phyloP scores from a whole-genome alignment of 2,329 filamentous ascomycete species.

The Scopulariopsis brevicaulis region DNA sequence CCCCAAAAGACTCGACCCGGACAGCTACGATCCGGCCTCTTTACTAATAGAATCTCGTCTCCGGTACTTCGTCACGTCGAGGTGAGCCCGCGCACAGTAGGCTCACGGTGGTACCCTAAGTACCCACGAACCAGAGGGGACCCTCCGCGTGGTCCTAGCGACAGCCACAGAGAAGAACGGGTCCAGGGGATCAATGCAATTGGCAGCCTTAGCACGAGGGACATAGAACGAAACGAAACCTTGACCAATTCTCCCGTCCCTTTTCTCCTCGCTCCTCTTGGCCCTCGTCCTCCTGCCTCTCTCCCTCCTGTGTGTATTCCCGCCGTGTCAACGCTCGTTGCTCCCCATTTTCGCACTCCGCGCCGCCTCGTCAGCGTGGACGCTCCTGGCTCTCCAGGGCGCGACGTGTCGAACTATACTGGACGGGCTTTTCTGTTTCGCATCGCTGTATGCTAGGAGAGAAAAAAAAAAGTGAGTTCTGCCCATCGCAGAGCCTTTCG shows the following conservation, averaged over 20 bases:
- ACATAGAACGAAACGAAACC: not conserved
- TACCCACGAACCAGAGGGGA: not conserved
- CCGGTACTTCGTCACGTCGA: not conserved
- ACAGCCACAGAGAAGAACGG: not conserved
- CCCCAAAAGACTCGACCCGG: not conserved
- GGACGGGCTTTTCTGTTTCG: not conserved
- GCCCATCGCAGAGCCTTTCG: not conserved
- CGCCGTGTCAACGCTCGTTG: not conserved
- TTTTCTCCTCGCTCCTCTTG: slow-evolving; percentile 1
- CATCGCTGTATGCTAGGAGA: not conserved
- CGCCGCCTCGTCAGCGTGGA: slow-evolving; percentile 12
- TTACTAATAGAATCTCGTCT: not conserved
- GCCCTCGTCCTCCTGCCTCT: slow-evolving; percentile 7
- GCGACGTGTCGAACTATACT: slow-evolving; percentile 22
- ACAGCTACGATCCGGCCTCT: not conserved
- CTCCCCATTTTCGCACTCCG: not conserved
- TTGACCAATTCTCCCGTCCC: not conserved
- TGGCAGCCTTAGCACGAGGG: not conserved
- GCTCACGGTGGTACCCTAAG: not conserved
- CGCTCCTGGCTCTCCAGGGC: slow-evolving; percentile 35
- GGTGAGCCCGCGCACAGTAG: not conserved
- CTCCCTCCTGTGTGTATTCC: not conserved
- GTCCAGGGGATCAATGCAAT: not conserved
- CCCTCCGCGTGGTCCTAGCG: not conserved
- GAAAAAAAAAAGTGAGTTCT: not conserved